These are phyloP conservation scores for Aegle marmelos DNA, from an alignment of 345 rosid species.

Conservation along the genomic window DNA sequence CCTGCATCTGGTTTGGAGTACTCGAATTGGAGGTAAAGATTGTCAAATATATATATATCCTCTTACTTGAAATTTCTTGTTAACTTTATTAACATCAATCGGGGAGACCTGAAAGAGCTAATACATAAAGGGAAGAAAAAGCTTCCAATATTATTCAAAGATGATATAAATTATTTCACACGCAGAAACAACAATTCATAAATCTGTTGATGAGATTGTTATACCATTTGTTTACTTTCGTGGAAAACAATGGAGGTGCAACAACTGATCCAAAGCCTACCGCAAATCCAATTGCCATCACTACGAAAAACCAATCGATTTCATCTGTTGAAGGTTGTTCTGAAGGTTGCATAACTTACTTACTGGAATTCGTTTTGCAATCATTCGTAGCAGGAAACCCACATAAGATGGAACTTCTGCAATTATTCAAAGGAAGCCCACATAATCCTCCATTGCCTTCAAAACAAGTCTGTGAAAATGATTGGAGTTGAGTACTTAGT, in stretches of 20 bases:
- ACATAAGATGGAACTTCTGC: too few relatives aligned
- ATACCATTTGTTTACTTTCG: conserved; percentile 23
- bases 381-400: not conserved
- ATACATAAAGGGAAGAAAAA: not conserved
- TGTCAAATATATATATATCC: not conserved
- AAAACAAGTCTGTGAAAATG: conserved; percentile 23
- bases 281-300: conserved; percentile 51
- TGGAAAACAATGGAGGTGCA: conserved; percentile 37
- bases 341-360: too few relatives aligned
- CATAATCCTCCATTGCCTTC: conserved; percentile 16
- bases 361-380: not conserved
- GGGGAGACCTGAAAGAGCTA: not conserved
- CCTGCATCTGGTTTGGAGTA: too few relatives aligned
- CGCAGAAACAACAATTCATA: conserved; percentile 9
- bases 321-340: not conserved
- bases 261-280: conserved; percentile 42
- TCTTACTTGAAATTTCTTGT: not conserved
- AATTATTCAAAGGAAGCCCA: not conserved
- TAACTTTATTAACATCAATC: not conserved
- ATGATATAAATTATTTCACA: not conserved
- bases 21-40: too few relatives aligned
- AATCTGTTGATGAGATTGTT: conserved; percentile 34
- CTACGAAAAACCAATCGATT: conserved; percentile 45
- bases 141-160: not conserved
- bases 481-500: conserved; percentile 10